Conservation (phyloP, 2,329 filamentous ascomycete genomes). For the Dothiorella sarmentorum region DNA sequence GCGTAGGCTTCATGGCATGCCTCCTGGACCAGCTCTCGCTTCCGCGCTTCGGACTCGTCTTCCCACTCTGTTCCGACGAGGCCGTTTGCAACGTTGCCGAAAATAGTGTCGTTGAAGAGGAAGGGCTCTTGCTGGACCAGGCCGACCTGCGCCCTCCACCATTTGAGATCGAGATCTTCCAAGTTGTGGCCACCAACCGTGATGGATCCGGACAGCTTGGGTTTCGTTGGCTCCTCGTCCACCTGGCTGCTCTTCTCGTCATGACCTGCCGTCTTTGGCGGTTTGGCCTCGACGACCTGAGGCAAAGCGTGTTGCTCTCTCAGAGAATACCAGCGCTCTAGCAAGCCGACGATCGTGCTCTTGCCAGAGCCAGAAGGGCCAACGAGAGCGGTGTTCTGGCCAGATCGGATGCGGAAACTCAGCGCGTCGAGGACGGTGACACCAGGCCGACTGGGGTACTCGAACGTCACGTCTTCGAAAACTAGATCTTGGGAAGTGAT, state of each 20-base stretch:
- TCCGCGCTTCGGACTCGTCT: not conserved
- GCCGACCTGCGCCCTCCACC: conserved; percentile 88
- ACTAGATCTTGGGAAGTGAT: conserved; percentile 21
- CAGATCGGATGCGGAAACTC: conserved; percentile 44
- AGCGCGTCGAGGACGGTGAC: conserved; percentile 62
- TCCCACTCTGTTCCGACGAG: conserved; percentile 43
- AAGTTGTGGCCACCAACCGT: conserved; percentile 77
- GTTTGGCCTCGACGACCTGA: conserved; percentile 41
- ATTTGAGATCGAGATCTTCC: conserved; percentile 76
- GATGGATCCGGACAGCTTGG: not conserved
- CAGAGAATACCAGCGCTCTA: conserved; percentile 78
- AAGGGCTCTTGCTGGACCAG: conserved; percentile 92
- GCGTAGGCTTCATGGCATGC: conserved; percentile 90
- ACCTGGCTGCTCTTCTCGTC: not conserved
- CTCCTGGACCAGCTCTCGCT: conserved; percentile 59
- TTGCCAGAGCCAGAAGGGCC: conserved; percentile 94
- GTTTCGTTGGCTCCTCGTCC: not conserved
- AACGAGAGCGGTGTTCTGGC: conserved; percentile 81
- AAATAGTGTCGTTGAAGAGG: conserved; percentile 86
- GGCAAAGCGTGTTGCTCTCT: conserved; percentile 21
- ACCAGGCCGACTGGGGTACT: conserved; percentile 51
- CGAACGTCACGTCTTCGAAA: conserved; percentile 30
- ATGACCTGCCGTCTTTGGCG: conserved; percentile 48
- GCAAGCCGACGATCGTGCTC: conserved; percentile 86
- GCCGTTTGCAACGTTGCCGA: conserved; percentile 84